These are phyloP conservation scores for Postia placenta DNA, from an alignment of 768 basidiomycete genomes.

Conservation along the genomic window DNA sequence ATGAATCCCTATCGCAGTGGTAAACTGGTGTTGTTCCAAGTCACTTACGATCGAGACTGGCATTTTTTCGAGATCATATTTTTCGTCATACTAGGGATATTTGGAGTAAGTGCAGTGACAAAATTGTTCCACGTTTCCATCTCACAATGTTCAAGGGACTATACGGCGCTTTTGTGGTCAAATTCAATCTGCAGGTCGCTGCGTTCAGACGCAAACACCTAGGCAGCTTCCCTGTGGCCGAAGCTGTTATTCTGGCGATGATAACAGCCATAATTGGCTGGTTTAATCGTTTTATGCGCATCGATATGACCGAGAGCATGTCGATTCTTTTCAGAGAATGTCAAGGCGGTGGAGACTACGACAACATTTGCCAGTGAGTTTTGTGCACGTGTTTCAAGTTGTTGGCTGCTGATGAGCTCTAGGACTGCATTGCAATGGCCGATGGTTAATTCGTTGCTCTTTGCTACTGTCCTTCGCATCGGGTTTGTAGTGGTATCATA, in stretches of 20 bases:
- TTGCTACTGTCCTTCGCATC: conserved; percentile 86
- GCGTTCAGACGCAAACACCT: conserved; percentile 92
- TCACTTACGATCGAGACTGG: conserved; percentile 97
- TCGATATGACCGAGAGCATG: conserved; percentile 98
- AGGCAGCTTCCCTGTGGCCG: conserved; percentile 74
- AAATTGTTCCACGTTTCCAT: not conserved
- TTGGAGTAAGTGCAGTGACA: conserved; percentile 69
- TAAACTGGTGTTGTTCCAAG: conserved; percentile 96
- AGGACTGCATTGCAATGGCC: conserved; percentile 91
- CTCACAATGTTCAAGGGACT: conserved; percentile 56
- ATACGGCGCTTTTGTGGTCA: conserved; percentile 95
- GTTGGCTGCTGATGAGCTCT: conserved; percentile 8
- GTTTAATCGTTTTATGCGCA: conserved; percentile 88
- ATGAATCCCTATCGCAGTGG: conserved; percentile 99
- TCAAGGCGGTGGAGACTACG: conserved; percentile 85
- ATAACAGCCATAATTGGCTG: conserved; percentile 91
- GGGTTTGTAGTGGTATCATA: conserved; percentile 88
- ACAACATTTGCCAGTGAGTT: conserved; percentile 92
- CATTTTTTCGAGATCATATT: conserved; percentile 99
- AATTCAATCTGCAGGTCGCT: conserved; percentile 93
- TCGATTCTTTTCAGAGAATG: conserved; percentile 94
- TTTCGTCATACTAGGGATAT: conserved; percentile 91
- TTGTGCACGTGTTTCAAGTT: not conserved
- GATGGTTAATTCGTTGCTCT: conserved; percentile 86
- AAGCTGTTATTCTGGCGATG: conserved; percentile 82